Conservation (phyloP, 148 eudicot genomes). For the Camellia granthamiana region DNA sequence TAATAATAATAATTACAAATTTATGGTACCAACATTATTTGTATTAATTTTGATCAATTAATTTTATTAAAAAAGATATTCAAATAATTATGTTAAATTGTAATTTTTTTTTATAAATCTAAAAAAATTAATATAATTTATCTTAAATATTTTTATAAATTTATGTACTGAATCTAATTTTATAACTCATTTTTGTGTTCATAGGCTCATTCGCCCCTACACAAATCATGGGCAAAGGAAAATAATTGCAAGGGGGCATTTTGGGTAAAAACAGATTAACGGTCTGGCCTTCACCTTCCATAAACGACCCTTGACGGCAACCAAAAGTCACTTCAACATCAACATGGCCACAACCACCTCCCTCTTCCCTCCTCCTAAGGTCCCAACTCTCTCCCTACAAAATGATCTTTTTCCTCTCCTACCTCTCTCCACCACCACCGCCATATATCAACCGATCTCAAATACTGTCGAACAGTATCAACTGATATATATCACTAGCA, state of each 20-base stretch:
- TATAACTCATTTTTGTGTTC: no score
- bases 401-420: slow-evolving; percentile 27
- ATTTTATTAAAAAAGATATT: no score
- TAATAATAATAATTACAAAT: no score
- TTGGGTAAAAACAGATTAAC: neutral
- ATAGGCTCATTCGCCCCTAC: no score
- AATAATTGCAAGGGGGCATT: neutral
- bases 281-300: neutral
- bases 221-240: neutral
- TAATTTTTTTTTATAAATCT: no score
- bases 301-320: slow-evolving; percentile 4
- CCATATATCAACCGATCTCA: neutral
- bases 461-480: no score
- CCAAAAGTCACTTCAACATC: slow-evolving; percentile 14
- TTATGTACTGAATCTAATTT: no score
- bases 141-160: no score
- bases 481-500: neutral
- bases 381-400: slow-evolving; percentile 28
- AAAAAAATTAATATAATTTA: no score
- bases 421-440: slow-evolving; percentile 18
- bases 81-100: no score
- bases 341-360: neutral
- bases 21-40: no score
- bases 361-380: slow-evolving; percentile 11
- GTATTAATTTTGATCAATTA: no score